Evolutionary conservation across 495 filamentous ascomycete species (phyloP).

Genomic region (Penicillium crystallinum): DNA sequence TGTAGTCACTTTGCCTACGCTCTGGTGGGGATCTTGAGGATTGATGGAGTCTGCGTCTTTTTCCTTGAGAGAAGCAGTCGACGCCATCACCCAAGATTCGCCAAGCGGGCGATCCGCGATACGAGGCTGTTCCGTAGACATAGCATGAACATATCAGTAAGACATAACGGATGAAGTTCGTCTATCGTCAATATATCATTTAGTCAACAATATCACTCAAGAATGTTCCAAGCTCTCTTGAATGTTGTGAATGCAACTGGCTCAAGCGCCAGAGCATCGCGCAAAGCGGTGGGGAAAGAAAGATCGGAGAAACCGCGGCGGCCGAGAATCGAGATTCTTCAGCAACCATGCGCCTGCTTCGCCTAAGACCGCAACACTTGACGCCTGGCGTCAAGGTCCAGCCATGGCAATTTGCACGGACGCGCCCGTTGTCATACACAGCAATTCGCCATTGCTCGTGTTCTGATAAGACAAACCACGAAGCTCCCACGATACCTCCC

Average conservation of each 20-base stretch:
- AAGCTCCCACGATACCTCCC: slow-evolving; percentile 23
- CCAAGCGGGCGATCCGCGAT: slow-evolving; percentile 27
- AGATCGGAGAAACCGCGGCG: slow-evolving; percentile 16
- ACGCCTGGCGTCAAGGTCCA: slow-evolving; percentile 1
- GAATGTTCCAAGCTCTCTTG: background rate
- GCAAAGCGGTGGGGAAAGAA: slow-evolving; percentile 26
- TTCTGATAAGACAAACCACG: slow-evolving; percentile 23
- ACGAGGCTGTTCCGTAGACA: slow-evolving; percentile 22
- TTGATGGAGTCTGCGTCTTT: background rate
- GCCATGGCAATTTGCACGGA: slow-evolving; percentile 5
- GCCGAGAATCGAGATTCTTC: slow-evolving; percentile 7
- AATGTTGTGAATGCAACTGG: slow-evolving; percentile 2
- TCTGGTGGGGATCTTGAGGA: slow-evolving; percentile 2
- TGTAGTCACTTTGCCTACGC: slow-evolving; percentile 3
- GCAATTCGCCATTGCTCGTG: slow-evolving; percentile 34
- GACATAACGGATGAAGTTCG: background rate
- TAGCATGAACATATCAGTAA: slow-evolving; percentile 18
- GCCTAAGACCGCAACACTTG: slow-evolving; percentile 15
- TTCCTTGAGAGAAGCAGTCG: slow-evolving; percentile 15
- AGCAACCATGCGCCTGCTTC: slow-evolving; percentile 27
- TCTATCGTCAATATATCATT: background rate
- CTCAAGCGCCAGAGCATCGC: background rate
- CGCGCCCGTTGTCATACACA: slow-evolving; percentile 33
- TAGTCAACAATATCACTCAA: background rate
- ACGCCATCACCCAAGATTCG: slow-evolving; percentile 39